phyloP scores from a whole-genome alignment of 1,284 basidiomycete genomes.

The Ustilago shanxiensis region DNA sequence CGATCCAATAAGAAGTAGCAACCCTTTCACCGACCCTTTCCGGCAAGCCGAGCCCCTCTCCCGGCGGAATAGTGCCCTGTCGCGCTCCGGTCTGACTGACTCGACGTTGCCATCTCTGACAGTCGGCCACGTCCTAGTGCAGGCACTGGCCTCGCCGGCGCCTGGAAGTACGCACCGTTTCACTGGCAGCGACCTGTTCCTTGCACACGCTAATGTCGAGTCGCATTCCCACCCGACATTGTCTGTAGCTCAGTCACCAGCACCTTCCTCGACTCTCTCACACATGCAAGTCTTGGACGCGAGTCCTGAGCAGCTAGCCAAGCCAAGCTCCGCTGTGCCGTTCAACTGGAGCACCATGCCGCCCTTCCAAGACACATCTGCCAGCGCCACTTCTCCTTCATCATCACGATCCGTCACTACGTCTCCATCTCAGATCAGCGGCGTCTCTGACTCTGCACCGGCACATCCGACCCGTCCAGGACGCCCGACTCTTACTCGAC shows the following conservation, averaged over 20 bases:
- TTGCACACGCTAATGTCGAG: slow-evolving; percentile 22
- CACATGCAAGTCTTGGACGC: background rate
- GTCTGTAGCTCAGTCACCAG: slow-evolving; percentile 9
- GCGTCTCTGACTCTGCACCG: background rate
- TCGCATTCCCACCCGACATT: background rate
- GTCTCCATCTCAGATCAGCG: slow-evolving; percentile 5
- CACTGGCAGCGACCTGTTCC: slow-evolving; percentile 3
- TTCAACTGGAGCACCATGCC: background rate
- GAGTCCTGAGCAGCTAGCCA: background rate
- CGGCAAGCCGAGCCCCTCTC: slow-evolving; percentile 16
- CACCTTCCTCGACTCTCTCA: background rate
- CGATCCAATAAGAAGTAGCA: slow-evolving; percentile 24
- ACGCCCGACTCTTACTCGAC: slow-evolving; percentile 43
- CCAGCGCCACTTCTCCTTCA: background rate
- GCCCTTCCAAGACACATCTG: background rate
- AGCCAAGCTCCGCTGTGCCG: background rate
- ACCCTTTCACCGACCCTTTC: slow-evolving; percentile 16
- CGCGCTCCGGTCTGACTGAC: slow-evolving; percentile 20
- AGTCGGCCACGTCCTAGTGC: slow-evolving; percentile 9
- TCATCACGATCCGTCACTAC: background rate
- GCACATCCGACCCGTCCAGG: slow-evolving; percentile 12
- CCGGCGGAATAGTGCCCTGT: background rate
- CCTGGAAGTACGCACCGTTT: background rate
- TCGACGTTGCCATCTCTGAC: slow-evolving; percentile 24
- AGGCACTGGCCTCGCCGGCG: slow-evolving; percentile 3